These are phyloP conservation scores for Polysphondylium violaceum DNA, from an alignment of 78 protist species.

Conservation along the genomic window DNA sequence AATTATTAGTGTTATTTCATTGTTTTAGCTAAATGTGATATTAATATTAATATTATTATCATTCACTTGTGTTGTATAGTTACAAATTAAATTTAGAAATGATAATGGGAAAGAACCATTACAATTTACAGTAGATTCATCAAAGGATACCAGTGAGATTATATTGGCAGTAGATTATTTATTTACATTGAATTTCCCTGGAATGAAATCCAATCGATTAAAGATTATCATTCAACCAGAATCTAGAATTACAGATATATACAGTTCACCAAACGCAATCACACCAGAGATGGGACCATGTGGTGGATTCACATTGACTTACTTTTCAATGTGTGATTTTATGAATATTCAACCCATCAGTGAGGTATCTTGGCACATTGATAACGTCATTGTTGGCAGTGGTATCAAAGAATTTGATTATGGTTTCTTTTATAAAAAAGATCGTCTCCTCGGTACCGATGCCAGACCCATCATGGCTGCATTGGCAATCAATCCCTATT, in stretches of 20 bases:
- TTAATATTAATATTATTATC: neutral
- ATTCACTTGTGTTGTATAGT: neutral
- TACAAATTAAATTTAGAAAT: conserved; percentile 34
- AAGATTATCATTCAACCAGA: conserved; percentile 61
- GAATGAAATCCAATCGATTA: conserved; percentile 45
- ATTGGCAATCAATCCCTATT: conserved; percentile 46
- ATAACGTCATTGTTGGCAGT: conserved; percentile 16
- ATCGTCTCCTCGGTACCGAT: conserved; percentile 38
- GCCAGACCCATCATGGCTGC: conserved; percentile 68
- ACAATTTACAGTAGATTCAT: conserved; percentile 32
- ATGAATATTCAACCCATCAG: conserved; percentile 69
- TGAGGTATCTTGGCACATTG: conserved; percentile 73
- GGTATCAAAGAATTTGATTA: conserved; percentile 54
- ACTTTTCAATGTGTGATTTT: conserved; percentile 60
- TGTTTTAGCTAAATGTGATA: no score
- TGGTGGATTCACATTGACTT: conserved; percentile 56
- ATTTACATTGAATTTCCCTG: conserved; percentile 63
- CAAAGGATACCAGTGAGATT: conserved; percentile 47
- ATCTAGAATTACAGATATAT: conserved; percentile 34
- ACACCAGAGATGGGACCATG: conserved; percentile 64
- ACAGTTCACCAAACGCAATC: conserved; percentile 32
- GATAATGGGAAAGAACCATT: conserved; percentile 70
- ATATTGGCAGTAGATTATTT: conserved; percentile 59
- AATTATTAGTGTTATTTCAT: neutral
- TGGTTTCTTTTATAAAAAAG: conserved; percentile 72